Percentiles rank a stretch among this genome's conserved stretches.
phyloP scores from a whole-genome alignment of 2,329 filamentous ascomycete species.

The Fusarium tuaranense region DNA sequence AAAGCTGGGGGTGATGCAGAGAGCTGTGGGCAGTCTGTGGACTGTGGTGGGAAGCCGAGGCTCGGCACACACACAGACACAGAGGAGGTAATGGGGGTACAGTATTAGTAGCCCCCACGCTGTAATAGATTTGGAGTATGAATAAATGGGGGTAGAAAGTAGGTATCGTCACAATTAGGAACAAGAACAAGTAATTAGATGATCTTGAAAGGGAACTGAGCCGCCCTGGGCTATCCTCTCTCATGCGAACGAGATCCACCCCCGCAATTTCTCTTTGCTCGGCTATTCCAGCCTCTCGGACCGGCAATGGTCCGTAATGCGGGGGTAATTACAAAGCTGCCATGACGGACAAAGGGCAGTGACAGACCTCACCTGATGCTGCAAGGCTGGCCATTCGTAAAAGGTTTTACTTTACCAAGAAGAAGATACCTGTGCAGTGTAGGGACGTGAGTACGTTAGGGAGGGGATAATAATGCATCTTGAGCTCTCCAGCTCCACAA shows the following conservation, averaged over 20 bases:
- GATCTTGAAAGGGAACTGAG: neutral
- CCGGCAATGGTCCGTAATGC: conserved; percentile 3
- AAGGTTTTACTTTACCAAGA: neutral
- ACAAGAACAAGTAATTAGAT: neutral
- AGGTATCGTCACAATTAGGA: neutral
- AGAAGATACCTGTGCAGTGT: neutral
- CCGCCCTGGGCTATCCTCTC: neutral
- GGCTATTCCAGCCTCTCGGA: conserved; percentile 6
- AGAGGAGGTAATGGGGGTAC: neutral
- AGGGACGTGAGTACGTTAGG: neutral
- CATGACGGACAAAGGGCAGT: neutral
- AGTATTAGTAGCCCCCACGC: neutral
- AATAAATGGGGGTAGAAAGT: neutral
- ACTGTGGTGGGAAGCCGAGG: neutral
- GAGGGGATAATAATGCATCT: neutral
- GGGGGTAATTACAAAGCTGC: neutral
- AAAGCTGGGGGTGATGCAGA: neutral
- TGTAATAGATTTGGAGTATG: neutral
- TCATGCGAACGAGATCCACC: conserved; percentile 6
- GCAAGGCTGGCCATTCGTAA: neutral
- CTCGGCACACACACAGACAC: neutral
- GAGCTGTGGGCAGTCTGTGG: neutral
- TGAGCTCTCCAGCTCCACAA: neutral
- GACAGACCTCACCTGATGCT: neutral
- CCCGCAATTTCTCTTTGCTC: conserved; percentile 1